A percentile compares a stretch with the other conserved stretches of the same genome.
Conservation (phyloP, 1,284 basidiomycete genomes). For the Apiotrichum akiyoshidainum region DNA sequence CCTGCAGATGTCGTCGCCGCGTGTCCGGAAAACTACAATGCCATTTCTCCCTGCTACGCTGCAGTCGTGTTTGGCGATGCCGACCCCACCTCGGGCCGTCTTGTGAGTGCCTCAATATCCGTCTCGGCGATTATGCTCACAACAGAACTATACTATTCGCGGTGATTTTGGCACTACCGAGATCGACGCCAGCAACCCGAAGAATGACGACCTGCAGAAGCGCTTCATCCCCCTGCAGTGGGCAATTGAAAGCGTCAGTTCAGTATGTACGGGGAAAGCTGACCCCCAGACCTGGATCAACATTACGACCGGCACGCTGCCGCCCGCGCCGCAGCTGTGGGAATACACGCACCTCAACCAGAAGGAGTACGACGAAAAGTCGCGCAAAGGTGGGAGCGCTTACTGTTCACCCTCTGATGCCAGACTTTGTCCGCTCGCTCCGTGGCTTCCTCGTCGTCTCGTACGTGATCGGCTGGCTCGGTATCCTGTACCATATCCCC, state of each 20-base stretch:
- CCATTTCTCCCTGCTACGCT: conserved; percentile 67
- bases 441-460: conserved; percentile 63
- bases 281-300: conserved; percentile 61
- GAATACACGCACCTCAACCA: conserved; percentile 68
- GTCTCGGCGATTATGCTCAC: neutral
- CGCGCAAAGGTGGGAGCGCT: conserved; percentile 57
- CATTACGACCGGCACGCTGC: conserved; percentile 57
- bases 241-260: conserved; percentile 64
- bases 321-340: conserved; percentile 63
- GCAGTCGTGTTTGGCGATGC: conserved; percentile 65
- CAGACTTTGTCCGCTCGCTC: conserved; percentile 58
- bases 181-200: conserved; percentile 64
- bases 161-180: conserved; percentile 64
- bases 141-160: conserved; percentile 64
- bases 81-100: conserved; percentile 49
- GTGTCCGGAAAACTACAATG: conserved; percentile 71
- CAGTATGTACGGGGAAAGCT: conserved; percentile 5
- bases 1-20: conserved; percentile 55
- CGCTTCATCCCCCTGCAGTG: conserved; percentile 70
- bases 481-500: conserved; percentile 70
- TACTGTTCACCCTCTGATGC: neutral
- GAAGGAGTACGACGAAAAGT: conserved; percentile 57
- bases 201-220: conserved; percentile 63
- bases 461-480: conserved; percentile 64
- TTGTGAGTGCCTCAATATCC: conserved; percentile 17